Base-by-base conservation (phyloP, 1,284 basidiomycete species). In the Cryptococcus wingfieldii region DNA sequence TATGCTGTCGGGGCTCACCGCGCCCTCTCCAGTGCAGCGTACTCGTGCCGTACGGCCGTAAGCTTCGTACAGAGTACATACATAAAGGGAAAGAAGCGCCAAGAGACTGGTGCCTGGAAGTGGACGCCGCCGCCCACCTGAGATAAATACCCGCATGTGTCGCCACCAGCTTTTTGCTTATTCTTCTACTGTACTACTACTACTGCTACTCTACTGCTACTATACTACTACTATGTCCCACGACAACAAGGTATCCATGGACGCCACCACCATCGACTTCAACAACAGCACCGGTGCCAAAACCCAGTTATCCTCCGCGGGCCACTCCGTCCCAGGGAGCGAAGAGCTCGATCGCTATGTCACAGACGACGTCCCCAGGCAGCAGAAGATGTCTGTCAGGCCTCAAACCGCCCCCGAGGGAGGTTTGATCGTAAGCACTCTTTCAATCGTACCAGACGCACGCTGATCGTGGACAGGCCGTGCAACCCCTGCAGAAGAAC, bases 401-500 rank as follows among this genome's bases (percentile, higher is more conserved):
- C 23, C 45, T 27, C 37, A 38, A 9, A 4, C 14, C 5, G 14
- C n/a, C 4, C 28, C 8, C 13, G 37, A 45, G 13, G 50, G 45
- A 2, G 53, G 42, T 47, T 44, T 61, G 25, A 43, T 58, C 8
- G 59, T 60, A 38, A 51, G 58, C 56, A 4, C 13, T 16, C 34
- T 9, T 1, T 34, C 7, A 34, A 34, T 10, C 23, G 47, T 34
- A 47, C 16, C 45, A n/a, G 13, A 34, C 25, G 27, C 10, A 16
- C 42, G 18, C 39, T 34, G 43, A 27, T 39, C 8, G 27, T 19
- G 31, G 13, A 39, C n/a, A 76, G 74, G 68, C 65, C 25, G 76
- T 77, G 3, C 75, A 77, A 59, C 75, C 76, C 5, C 60, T 77
- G 10, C 66, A 63, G 56, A 72, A 72, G 64, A 63, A 69, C 55